Percentiles rank a stretch among this genome's conserved stretches.
Conservation (phyloP, 345 rosid species). For the Populus ilicifolia region DNA sequence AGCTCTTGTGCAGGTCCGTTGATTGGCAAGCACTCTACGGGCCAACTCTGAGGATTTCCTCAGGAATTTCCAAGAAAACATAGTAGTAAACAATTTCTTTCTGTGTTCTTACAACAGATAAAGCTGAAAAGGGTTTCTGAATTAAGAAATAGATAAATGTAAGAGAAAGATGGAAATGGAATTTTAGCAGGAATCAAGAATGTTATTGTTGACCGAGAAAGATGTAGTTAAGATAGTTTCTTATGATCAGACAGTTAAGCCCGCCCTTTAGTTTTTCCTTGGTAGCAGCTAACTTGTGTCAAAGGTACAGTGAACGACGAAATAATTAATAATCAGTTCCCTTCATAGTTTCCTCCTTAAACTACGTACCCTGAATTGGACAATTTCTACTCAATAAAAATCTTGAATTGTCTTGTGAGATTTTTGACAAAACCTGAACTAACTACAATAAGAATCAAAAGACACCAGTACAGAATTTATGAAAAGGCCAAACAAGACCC, state of each 20-base stretch:
- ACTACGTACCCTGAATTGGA: no score
- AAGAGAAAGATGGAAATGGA: neutral
- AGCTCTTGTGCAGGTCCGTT: neutral
- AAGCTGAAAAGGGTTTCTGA: neutral
- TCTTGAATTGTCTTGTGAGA: no score
- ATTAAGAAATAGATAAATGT: neutral
- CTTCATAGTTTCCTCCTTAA: no score
- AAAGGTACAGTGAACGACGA: no score
- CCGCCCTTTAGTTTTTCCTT: neutral
- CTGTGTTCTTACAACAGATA: neutral
- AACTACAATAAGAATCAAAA: no score
- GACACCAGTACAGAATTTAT: no score
- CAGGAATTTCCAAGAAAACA: constrained; percentile 1
- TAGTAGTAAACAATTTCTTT: neutral
- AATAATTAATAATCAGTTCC: no score
- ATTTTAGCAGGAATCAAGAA: neutral
- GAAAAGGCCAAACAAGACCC: no score
- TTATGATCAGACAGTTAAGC: constrained; percentile 2
- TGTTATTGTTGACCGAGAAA: constrained; percentile 8
- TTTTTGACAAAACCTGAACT: no score
- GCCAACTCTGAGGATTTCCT: neutral
- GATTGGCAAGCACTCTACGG: neutral
- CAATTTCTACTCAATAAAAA: no score
- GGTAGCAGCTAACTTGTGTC: no score
- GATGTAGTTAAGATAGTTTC: constrained; percentile 2